Base-by-base conservation (phyloP, 305 asterid genomes). In the Plantago coronopus region DNA sequence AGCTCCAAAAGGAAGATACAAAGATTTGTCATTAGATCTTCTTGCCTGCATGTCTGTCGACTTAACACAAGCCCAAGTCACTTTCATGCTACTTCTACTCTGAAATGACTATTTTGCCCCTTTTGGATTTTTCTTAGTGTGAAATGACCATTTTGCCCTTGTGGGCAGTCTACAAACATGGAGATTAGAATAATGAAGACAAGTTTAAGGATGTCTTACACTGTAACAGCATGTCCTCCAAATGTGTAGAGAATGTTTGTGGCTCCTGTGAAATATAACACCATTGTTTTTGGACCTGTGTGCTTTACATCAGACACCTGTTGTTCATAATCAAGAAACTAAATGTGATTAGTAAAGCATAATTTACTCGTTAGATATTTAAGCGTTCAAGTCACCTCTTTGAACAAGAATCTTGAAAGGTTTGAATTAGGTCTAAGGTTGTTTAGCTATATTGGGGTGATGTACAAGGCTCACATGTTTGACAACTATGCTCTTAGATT, bases 151-250 rank as follows among this genome's bases (percentile, higher is more conserved):
- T 65, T 65, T 48, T 65, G 64, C 49, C 71, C 54, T 42, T 17
- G 37, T 18, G n/a, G 64, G 53, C 61, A 65, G 16, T 6, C n/a
- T 48, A 55, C 67, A 42, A 12, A 17, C 15, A 61, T 48, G 13
- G 20, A 2, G 17, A 60, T 4, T 25, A 3, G 0, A 47, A 17
- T 25, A 17, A 54, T n/a, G 42, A 54, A 40, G 12, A 34, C 40
- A 40, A 19, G 43, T 17, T 11, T 1, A 13, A 18, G 11, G 45
- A 54, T 65, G 79, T 77, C 94, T 78, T 85, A 83, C 94, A 85
- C 94, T 40, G 94, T 85, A 31, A 85, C 94, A 57, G 94, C 94
- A 81, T 85, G 94, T 70, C 94, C 94, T 62, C 94, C 94, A 55
- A 83, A 86, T 57, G 90, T 86, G 81, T 86, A 86, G 63, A 86